Evolutionary conservation across 2,329 filamentous ascomycete genomes (phyloP).

Genomic region (Apiospora pterosperma): DNA sequence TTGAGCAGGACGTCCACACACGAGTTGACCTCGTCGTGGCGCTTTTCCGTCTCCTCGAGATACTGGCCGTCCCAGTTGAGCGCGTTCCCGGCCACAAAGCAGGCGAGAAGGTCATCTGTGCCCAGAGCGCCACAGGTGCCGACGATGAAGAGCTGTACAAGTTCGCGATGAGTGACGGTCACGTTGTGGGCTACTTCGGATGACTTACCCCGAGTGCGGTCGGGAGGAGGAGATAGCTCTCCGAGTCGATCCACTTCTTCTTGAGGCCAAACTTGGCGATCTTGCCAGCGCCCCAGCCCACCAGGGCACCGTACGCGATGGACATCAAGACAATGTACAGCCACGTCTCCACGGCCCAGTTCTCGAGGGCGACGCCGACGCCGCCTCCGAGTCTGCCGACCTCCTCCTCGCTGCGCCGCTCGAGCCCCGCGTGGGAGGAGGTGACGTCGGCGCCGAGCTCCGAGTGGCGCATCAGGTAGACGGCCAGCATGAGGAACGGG

Average conservation of each 20-base stretch:
- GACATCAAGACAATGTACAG: conserved; percentile 56
- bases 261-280: conserved; percentile 40
- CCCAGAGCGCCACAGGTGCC: conserved; percentile 57
- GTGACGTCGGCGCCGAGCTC: neutral
- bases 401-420: conserved; percentile 36
- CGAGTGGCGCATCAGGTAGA: conserved; percentile 50
- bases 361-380: conserved; percentile 31
- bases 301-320: conserved; percentile 46
- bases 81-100: conserved; percentile 55
- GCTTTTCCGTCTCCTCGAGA: conserved; percentile 48
- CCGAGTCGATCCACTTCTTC: conserved; percentile 52
- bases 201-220: conserved; percentile 41
- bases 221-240: conserved; percentile 51
- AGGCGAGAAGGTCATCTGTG: conserved; percentile 58
- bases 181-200: neutral
- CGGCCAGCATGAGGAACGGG: conserved; percentile 57
- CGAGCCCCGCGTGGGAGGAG: neutral
- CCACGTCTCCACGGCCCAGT: conserved; percentile 60
- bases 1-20: conserved; percentile 29
- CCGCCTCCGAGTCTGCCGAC: conserved; percentile 1
- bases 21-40: conserved; percentile 59
- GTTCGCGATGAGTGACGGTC: neutral
- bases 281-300: conserved; percentile 46
- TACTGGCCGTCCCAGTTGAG: conserved; percentile 62
- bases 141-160: conserved; percentile 53